A percentile compares a stretch with the other conserved stretches of the same genome.
These are phyloP conservation scores for Knoxia roxburghii DNA, from an alignment of 257 asterid genomes.

Conservation along the genomic window DNA sequence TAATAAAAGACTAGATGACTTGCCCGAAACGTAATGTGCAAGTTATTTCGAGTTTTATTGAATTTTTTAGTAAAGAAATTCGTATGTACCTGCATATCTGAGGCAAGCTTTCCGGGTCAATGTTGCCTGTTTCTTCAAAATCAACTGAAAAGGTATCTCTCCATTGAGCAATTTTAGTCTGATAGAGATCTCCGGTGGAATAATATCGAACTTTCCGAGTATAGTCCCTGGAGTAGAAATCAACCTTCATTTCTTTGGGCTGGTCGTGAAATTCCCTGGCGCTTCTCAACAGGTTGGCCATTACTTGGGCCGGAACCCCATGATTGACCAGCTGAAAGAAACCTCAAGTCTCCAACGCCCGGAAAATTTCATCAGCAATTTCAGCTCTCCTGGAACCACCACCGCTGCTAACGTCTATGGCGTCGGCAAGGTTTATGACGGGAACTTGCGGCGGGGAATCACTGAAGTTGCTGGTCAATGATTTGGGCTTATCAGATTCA, in stretches of 20 bases:
- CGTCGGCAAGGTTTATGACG: neutral
- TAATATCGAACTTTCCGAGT: neutral
- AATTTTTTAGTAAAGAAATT: too few relatives aligned
- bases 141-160: constrained; percentile 6
- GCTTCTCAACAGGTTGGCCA: neutral
- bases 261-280: constrained; percentile 9
- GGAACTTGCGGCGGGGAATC: too few relatives aligned
- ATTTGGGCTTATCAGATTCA: too few relatives aligned
- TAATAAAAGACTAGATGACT: too few relatives aligned
- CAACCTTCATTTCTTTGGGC: constrained; percentile 3
- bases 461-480: too few relatives aligned
- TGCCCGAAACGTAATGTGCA: too few relatives aligned
- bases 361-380: constrained; percentile 2
- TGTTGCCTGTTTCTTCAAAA: constrained; percentile 5
- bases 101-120: neutral
- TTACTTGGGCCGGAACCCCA: neutral
- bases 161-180: constrained; percentile 13
- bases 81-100: neutral
- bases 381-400: neutral
- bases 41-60: too few relatives aligned
- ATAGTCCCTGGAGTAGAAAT: constrained; percentile 7
- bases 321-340: constrained; percentile 5
- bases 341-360: constrained; percentile 9
- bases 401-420: too few relatives aligned
- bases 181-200: constrained; percentile 6